Conservation (phyloP, 108 stramenopile species). For the Seminavis robusta region DNA sequence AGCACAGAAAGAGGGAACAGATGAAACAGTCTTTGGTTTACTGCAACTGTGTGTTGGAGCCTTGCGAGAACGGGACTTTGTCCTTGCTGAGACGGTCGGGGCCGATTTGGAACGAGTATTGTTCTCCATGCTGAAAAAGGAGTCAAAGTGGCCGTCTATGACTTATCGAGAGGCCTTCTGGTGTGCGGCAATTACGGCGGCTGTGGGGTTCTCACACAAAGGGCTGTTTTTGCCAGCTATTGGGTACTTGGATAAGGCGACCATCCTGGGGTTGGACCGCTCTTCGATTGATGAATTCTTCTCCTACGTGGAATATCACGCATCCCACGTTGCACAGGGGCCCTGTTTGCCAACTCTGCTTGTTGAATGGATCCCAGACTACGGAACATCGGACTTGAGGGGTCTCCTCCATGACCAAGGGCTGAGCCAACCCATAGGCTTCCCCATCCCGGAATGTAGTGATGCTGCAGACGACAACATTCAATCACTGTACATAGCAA, state of each 20-base stretch:
- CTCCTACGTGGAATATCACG: slow-evolving; percentile 44
- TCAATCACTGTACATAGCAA: too few relatives aligned
- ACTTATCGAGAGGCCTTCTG: slow-evolving; percentile 34
- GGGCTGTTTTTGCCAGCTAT: slow-evolving; percentile 41
- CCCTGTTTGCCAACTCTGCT: slow-evolving; percentile 25
- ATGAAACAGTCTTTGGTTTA: neutral
- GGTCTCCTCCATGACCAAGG: too few relatives aligned
- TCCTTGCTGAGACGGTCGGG: slow-evolving; percentile 22
- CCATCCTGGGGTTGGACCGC: slow-evolving; percentile 32
- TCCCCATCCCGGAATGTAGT: too few relatives aligned
- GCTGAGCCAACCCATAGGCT: too few relatives aligned
- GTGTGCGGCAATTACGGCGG: slow-evolving; percentile 34
- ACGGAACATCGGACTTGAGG: too few relatives aligned
- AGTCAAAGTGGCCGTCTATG: slow-evolving; percentile 24
- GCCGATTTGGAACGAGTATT: slow-evolving; percentile 21
- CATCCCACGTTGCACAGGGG: slow-evolving; percentile 20
- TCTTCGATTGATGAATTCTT: slow-evolving; percentile 21
- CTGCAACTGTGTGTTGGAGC: slow-evolving; percentile 5
- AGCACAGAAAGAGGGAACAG: neutral
- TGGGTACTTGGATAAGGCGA: slow-evolving; percentile 40
- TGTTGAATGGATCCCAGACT: too few relatives aligned
- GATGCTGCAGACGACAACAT: too few relatives aligned
- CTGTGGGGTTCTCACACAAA: slow-evolving; percentile 41
- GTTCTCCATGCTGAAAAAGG: slow-evolving; percentile 7
- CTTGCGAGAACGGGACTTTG: slow-evolving; percentile 22